Conservation (phyloP, 2,329 filamentous ascomycete species). For the Purpureocillium lavendulum region DNA sequence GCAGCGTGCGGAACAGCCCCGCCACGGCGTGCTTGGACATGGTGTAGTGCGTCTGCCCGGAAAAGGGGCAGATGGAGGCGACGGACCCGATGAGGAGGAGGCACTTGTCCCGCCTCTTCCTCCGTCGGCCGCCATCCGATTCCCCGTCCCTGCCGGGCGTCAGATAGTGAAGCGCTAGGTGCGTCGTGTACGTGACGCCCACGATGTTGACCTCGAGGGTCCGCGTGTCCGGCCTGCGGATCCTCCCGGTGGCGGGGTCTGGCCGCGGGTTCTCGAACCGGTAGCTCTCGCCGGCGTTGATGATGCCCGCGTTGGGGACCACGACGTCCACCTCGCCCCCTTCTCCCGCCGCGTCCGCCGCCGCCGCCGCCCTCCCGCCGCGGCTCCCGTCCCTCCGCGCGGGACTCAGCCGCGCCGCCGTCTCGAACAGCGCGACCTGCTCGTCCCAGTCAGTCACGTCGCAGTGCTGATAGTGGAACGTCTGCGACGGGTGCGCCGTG, state of each 20-base stretch:
- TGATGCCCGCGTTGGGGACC: constrained; percentile 59
- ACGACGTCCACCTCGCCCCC: constrained; percentile 49
- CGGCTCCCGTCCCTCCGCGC: too few species aligned
- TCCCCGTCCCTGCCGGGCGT: constrained; percentile 2
- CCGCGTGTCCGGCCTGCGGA: constrained; percentile 37
- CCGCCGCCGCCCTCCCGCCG: too few species aligned
- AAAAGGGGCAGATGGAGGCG: constrained; percentile 41
- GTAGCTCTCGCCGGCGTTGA: constrained; percentile 18
- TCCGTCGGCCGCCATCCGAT: too few species aligned
- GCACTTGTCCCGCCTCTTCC: constrained; percentile 52
- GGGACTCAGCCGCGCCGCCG: constrained; percentile 43
- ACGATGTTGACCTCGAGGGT: constrained; percentile 55
- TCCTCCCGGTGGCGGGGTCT: constrained; percentile 27
- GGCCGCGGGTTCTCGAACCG: constrained; percentile 36
- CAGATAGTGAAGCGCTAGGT: constrained; percentile 48
- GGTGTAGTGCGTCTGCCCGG: constrained; percentile 44
- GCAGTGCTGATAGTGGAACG: constrained; percentile 50
- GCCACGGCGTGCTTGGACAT: constrained; percentile 58
- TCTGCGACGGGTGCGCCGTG: constrained; percentile 23
- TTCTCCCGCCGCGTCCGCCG: too few species aligned
- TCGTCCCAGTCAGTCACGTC: constrained; percentile 59
- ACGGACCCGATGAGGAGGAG: constrained; percentile 56
- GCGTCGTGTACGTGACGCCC: constrained; percentile 56
- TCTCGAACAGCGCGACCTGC: constrained; percentile 55
- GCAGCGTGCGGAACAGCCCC: constrained; percentile 53